Base-by-base conservation (phyloP, 441 rosid species). In the Populus hybrid region DNA sequence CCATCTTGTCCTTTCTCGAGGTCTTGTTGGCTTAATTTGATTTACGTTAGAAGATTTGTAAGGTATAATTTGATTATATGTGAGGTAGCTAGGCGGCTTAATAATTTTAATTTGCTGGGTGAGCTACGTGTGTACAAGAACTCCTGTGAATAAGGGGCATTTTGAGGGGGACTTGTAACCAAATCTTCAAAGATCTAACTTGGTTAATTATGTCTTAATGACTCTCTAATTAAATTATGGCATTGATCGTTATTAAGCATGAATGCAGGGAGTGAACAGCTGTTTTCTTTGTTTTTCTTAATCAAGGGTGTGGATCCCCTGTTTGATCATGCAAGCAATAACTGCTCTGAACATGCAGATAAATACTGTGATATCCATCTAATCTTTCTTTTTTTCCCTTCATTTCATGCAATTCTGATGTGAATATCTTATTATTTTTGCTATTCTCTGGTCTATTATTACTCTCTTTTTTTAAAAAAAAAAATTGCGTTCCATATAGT, bases 81-180 rank as follows among this genome's bases (percentile, higher is more conserved):
- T 11, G 4, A 42, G 53, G 53, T 1, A 2, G 42, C 53, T 42
- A 42, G 53, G 53, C 68, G 78, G 68, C 73, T 69, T 6, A 56
- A 69, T 76, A 14, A 68, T 76, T 38, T 38, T 76, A 12, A 42
- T 12, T 42, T 4, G 31, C 2, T 7, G n/a, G 18, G 21, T 36
- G 11, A 38, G 21, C 1, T 64, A 14, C 69, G 61, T 38, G 45
- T 73, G 10, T 23, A 42, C 38, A 35, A 7, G 35, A 69, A 11
- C 24, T 42, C 16, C 31, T 9, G 45, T 31, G 11, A 35, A 6
- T 38, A 38, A 24, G 65, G 5, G 64, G n/a, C 64, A 42, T 40
- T 36, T 66, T 74, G 29, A 74, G 24, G 64, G 38, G 45, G 42
- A 24, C 38, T 38, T 42, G 38, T 28, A 74, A 42, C 77, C 26